Conservation (phyloP, 768 basidiomycete species). For the Tephrocybe sp. region DNA sequence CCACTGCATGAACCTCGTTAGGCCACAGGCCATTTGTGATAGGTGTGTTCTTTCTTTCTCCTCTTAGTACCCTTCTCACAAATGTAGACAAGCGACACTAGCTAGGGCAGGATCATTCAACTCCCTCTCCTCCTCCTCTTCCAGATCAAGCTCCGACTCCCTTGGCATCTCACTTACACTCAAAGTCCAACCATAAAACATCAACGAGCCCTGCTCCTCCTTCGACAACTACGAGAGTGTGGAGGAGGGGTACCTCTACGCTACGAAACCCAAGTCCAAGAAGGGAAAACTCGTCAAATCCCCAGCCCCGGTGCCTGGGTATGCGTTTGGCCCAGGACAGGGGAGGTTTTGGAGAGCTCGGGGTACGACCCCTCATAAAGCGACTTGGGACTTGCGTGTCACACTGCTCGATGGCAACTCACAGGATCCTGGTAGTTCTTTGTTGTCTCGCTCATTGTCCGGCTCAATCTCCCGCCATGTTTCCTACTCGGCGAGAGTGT, state of each 20-base stretch:
- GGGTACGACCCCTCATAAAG: no score
- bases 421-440: no score
- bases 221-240: background rate
- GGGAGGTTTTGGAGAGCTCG: no score
- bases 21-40: slow-evolving; percentile 65
- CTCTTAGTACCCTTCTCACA: background rate
- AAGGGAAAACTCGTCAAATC: background rate
- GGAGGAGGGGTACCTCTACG: slow-evolving; percentile 43
- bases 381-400: no score
- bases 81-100: slow-evolving; percentile 54
- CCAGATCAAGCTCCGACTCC: no score
- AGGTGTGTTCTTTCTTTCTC: slow-evolving; percentile 39
- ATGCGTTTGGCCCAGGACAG: background rate
- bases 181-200: slow-evolving; percentile 27
- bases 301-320: slow-evolving; percentile 3
- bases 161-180: slow-evolving; percentile 43
- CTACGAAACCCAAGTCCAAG: slow-evolving; percentile 48
- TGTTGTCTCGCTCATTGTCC: no score
- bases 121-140: slow-evolving; percentile 22
- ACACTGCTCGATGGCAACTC: no score
- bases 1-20: slow-evolving; percentile 65
- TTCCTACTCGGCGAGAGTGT: no score
- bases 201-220: slow-evolving; percentile 23
- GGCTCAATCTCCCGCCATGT: no score
- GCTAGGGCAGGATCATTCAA: slow-evolving; percentile 24